Conservation (phyloP, 2,329 filamentous ascomycete species). For the Colletotrichum abscissum region DNA sequence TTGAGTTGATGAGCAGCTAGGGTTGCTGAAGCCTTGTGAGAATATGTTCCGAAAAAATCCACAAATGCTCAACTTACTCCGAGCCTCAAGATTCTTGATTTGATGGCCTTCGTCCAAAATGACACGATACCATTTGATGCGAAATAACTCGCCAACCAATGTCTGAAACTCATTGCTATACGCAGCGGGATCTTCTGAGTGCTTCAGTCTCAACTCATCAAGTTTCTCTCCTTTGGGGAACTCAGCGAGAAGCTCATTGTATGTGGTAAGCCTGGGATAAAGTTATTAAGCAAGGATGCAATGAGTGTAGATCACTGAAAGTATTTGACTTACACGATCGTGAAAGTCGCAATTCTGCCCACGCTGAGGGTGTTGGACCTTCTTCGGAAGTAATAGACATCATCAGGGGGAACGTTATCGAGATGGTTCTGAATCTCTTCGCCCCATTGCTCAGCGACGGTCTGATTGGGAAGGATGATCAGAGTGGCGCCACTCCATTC, state of each 20-base stretch:
- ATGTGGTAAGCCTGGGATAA: neutral
- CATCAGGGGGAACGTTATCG: neutral
- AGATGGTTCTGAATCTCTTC: slow-evolving; percentile 41
- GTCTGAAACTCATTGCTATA: slow-evolving; percentile 46
- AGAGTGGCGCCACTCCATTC: slow-evolving; percentile 50
- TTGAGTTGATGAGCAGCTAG: slow-evolving; percentile 33
- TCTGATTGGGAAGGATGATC: slow-evolving; percentile 44
- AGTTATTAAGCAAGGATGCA: neutral
- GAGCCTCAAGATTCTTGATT: slow-evolving; percentile 60
- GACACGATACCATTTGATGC: slow-evolving; percentile 59
- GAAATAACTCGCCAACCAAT: slow-evolving; percentile 43
- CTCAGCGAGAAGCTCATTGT: neutral
- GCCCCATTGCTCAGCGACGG: slow-evolving; percentile 41
- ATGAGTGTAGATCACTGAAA: neutral
- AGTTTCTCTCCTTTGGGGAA: slow-evolving; percentile 20
- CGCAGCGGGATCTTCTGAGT: neutral
- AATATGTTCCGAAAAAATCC: slow-evolving; percentile 37
- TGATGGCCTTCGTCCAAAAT: slow-evolving; percentile 68
- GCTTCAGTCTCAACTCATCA: neutral
- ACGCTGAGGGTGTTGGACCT: neutral
- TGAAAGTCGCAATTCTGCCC: neutral
- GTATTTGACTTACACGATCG: slow-evolving; percentile 17
- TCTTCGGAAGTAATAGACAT: neutral
- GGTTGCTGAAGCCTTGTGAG: too few species aligned
- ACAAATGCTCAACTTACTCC: slow-evolving; percentile 42